These are phyloP conservation scores for Dittrichia graveolens DNA, from an alignment of 129 eudicot species.

Conservation along the genomic window DNA sequence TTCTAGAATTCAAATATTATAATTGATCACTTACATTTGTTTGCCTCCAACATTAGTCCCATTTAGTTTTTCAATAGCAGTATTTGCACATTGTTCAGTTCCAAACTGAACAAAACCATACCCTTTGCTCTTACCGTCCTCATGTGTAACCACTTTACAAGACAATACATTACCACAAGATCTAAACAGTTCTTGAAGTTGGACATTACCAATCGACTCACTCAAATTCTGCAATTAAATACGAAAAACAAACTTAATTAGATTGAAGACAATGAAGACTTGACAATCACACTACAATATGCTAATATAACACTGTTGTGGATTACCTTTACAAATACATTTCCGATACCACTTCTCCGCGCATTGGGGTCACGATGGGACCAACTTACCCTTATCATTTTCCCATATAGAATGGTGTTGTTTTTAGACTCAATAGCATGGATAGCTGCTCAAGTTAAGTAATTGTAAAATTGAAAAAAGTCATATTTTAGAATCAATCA, in stretches of 20 bases:
- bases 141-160: slow-evolving; percentile 71
- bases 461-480: slow-evolving; percentile 1
- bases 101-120: slow-evolving; percentile 91
- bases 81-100: slow-evolving; percentile 66
- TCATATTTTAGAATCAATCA: background rate
- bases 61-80: slow-evolving; percentile 80
- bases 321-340: slow-evolving; percentile 81
- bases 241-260: slow-evolving; percentile 13
- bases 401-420: slow-evolving; percentile 62
- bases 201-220: slow-evolving; percentile 56
- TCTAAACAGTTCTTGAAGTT: slow-evolving; percentile 75
- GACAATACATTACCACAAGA: slow-evolving; percentile 74
- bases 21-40: slow-evolving; percentile 56
- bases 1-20: background rate
- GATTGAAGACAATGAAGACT: background rate
- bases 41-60: slow-evolving; percentile 71
- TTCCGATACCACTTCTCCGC: slow-evolving; percentile 78
- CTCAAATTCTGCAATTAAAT: slow-evolving; percentile 66
- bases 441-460: slow-evolving; percentile 47
- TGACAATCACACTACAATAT: background rate
- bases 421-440: slow-evolving; percentile 75
- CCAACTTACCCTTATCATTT: slow-evolving; percentile 80
- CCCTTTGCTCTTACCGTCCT: slow-evolving; percentile 81
- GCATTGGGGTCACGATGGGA: slow-evolving; percentile 75
- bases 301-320: background rate